A percentile compares a stretch with the other conserved stretches of the same genome.
These are phyloP conservation scores for Aspergillus neotritici DNA, from an alignment of 2,329 filamentous ascomycete species.

Conservation along the genomic window DNA sequence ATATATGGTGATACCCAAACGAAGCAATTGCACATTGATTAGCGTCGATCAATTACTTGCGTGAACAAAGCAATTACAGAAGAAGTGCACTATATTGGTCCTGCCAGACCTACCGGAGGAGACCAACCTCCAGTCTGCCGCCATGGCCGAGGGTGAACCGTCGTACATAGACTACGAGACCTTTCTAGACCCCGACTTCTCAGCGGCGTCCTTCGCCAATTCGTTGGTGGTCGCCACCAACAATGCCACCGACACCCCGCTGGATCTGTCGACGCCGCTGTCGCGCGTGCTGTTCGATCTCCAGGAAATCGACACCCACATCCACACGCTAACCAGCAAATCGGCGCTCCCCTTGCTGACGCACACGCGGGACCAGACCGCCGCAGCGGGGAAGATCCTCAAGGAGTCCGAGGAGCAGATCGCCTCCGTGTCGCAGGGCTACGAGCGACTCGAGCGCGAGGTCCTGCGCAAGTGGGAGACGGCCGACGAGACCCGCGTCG, in stretches of 20 bases:
- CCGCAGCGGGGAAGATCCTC: conserved; percentile 66
- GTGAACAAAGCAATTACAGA: too few species aligned
- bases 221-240: conserved; percentile 83
- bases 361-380: conserved; percentile 69
- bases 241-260: conserved; percentile 79
- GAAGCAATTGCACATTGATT: too few species aligned
- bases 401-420: conserved; percentile 75
- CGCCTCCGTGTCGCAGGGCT: conserved; percentile 73
- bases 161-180: conserved; percentile 96
- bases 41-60: too few species aligned
- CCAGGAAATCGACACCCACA: conserved; percentile 94
- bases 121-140: not conserved
- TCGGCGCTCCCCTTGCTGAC: conserved; percentile 74
- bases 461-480: conserved; percentile 79
- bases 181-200: conserved; percentile 79
- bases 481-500: conserved; percentile 73
- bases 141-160: conserved; percentile 42
- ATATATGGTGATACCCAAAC: too few species aligned
- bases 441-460: conserved; percentile 77
- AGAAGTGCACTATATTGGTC: too few species aligned
- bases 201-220: conserved; percentile 77
- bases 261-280: conserved; percentile 90
- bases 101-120: too few species aligned
- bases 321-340: conserved; percentile 80
- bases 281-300: conserved; percentile 93